Conservation (phyloP, 306 rosid species). For the Delonix regia region DNA sequence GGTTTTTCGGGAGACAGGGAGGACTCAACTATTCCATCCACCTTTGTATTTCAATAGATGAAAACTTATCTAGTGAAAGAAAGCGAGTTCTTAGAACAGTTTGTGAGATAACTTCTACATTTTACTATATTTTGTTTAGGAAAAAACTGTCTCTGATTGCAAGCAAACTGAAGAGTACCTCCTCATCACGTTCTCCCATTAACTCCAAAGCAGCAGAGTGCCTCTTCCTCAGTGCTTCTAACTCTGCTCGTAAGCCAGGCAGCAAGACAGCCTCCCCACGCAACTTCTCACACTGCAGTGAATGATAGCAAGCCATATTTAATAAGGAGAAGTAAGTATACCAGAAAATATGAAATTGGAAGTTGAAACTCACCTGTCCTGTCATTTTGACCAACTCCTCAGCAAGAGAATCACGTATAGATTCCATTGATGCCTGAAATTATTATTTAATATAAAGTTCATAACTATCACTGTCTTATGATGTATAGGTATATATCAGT, state of each 20-base stretch:
- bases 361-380: constrained; percentile 63
- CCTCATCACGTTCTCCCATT: constrained; percentile 99
- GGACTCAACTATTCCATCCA: constrained; percentile 11
- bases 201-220: constrained; percentile 98
- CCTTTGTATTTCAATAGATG: constrained; percentile 16
- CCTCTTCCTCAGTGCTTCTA: constrained; percentile 93
- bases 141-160: not conserved
- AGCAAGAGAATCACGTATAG: constrained; percentile 96
- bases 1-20: constrained; percentile 18
- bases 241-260: constrained; percentile 91
- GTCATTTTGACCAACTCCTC: constrained; percentile 98
- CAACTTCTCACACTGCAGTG: constrained; percentile 87
- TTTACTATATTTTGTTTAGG: not conserved
- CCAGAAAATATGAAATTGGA: constrained; percentile 14
- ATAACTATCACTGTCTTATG: constrained; percentile 15
- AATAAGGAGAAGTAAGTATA: constrained; percentile 26
- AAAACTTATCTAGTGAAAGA: constrained; percentile 18
- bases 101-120: constrained; percentile 10
- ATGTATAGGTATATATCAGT: constrained; percentile 24
- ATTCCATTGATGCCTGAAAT: constrained; percentile 84
- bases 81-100: constrained; percentile 10
- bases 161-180: constrained; percentile 56
- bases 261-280: constrained; percentile 74
- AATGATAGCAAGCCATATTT: constrained; percentile 29
- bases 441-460: constrained; percentile 21